These are phyloP conservation scores for Musa balbisiana DNA, from an alignment of 202 grass and related monocot species.

Conservation along the genomic window DNA sequence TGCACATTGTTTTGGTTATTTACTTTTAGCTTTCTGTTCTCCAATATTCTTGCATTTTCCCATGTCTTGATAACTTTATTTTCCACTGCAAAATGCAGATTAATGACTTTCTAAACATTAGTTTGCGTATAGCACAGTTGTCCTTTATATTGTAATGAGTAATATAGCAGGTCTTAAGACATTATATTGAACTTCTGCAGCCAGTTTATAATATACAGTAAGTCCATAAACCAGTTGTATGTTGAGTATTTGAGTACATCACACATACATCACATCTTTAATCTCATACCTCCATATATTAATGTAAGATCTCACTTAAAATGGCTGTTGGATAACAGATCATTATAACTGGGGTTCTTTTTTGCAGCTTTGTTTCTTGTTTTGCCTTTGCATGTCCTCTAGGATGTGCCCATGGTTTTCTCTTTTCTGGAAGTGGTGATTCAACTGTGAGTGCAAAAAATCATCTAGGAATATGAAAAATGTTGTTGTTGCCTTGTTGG, in stretches of 20 bases:
- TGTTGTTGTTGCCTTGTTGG: not conserved
- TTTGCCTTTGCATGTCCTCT: slow-evolving; percentile 47
- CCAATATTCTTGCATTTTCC: not conserved
- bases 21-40: slow-evolving; percentile 2
- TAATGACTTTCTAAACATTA: not conserved
- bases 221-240: not conserved
- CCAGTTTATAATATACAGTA: not conserved
- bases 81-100: not conserved
- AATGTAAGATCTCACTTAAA: not conserved
- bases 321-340: not conserved
- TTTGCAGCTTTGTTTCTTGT: slow-evolving; percentile 79
- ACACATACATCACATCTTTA: not conserved
- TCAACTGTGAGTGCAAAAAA: slow-evolving; percentile 60
- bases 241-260: not conserved
- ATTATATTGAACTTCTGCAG: not conserved
- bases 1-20: slow-evolving; percentile 12
- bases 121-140: not conserved
- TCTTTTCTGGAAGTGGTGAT: slow-evolving; percentile 91
- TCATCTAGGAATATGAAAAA: slow-evolving; percentile 15
- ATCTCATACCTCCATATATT: not conserved
- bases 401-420: slow-evolving; percentile 37
- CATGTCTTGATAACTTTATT: not conserved
- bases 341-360: not conserved
- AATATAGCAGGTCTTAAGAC: not conserved
- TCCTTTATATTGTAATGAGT: not conserved